Base-by-base conservation (phyloP, 768 basidiomycete genomes). In the Polyporus arcularius region DNA sequence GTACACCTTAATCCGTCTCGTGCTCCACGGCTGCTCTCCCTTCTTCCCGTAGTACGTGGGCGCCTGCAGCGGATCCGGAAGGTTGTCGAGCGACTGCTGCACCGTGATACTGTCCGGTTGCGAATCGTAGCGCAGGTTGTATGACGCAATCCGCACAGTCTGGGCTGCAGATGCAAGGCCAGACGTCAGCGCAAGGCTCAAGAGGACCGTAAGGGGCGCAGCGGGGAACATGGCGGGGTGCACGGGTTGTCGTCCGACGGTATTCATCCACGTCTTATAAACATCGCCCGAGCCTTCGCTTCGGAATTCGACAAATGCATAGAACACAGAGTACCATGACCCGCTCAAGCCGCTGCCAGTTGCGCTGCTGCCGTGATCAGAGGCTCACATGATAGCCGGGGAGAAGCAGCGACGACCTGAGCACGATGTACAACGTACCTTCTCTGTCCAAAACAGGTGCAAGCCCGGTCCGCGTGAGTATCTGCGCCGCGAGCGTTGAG, bases 91-190 rank as follows among this genome's bases (percentile, higher is more conserved):
- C 2, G 82, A 77, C 61, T 81, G 71, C 58, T 75, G 71, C n/a
- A 84, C 79, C 11, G 80, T 75, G 40, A 82, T 79, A 52, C 71
- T 75, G 71, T 85, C 75, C n/a, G 82, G 82, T 64, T 73, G 70
- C 15, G 77, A 78, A 70, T 85, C 84, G 65, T 76, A 85, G n/a
- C 84, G 82, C 39, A 85, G 68, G 70, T 85, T 85, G 70, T 79
- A 85, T 0, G 81, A 77, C 11, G 76, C 76, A 46, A 83, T 61
- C 38, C 79, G 73, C 62, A 69, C 65, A 21, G n/a, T 53, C 41
- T 52, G 54, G 35, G 31, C 38, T 53, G 58, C 58, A 30, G 45
- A 26, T 8, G 38, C 50, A 18, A 40, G 45, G 10, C 39, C 10
- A 4, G 48, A 42, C 5, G 46, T 60, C 40, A 64, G 58, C 47